Evolutionary conservation across 345 rosid species (phyloP).

Genomic region (Carallia pectinifolia): DNA sequence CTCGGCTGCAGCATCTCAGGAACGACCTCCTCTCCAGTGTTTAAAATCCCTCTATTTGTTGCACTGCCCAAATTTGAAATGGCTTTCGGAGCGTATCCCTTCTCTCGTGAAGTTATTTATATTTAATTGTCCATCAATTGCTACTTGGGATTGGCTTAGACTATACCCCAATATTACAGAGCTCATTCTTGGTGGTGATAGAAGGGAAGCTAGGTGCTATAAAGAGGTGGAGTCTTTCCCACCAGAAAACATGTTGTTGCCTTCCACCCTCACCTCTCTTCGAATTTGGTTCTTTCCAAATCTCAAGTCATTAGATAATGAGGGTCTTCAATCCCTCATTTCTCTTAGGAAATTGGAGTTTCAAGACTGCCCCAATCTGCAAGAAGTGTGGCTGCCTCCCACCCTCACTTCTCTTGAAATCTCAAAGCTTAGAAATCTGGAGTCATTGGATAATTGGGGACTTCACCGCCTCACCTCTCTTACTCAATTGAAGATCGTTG

Average conservation of each 20-base stretch:
- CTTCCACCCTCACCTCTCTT: slow-evolving; percentile 2
- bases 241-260: not conserved
- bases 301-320: not conserved
- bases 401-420: no score
- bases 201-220: not conserved
- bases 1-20: not conserved
- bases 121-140: no score
- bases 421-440: not conserved
- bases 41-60: no score
- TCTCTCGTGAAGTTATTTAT: no score
- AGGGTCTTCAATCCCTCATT: not conserved
- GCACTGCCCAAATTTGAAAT: no score
- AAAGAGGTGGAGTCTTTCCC: slow-evolving; percentile 1
- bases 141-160: no score
- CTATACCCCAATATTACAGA: no score
- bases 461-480: slow-evolving; percentile 10
- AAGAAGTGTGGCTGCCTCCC: no score
- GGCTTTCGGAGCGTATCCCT: no score
- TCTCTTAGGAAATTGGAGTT: not conserved
- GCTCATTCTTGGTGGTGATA: no score
- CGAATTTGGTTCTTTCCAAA: slow-evolving; percentile 6
- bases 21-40: no score
- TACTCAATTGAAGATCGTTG: not conserved
- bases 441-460: slow-evolving; percentile 1
- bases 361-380: not conserved